phyloP scores from a whole-genome alignment of 176 grass and related monocot species.

The Oryza meridionalis region DNA sequence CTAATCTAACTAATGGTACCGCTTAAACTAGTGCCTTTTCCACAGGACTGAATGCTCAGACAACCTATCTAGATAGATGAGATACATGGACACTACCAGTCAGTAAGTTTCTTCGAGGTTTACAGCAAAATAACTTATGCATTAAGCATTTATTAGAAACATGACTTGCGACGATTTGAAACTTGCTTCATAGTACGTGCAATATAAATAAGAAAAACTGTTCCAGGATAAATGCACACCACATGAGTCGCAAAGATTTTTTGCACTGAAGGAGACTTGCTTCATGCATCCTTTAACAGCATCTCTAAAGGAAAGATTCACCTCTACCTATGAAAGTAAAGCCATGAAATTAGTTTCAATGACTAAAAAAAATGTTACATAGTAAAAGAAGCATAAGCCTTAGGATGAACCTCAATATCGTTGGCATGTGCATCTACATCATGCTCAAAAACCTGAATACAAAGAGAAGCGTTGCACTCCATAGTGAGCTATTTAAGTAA shows the following conservation, averaged over 20 bases:
- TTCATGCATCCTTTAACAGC: slow-evolving; percentile 83
- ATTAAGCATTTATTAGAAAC: slow-evolving; percentile 3
- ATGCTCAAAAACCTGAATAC: slow-evolving; percentile 79
- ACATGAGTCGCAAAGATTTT: slow-evolving; percentile 86
- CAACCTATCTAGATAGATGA: neutral
- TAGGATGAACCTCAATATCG: slow-evolving; percentile 77
- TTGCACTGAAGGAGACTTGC: slow-evolving; percentile 64
- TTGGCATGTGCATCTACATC: slow-evolving; percentile 57
- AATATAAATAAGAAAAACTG: slow-evolving; percentile 17
- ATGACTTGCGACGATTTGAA: slow-evolving; percentile 8
- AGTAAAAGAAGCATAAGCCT: slow-evolving; percentile 31
- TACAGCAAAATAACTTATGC: slow-evolving; percentile 11
- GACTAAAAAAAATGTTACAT: neutral
- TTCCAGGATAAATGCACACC: slow-evolving; percentile 45
- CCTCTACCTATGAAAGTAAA: slow-evolving; percentile 60
- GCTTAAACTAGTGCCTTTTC: slow-evolving; percentile 1
- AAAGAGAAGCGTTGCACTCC: slow-evolving; percentile 42
- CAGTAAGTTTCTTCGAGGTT: neutral
- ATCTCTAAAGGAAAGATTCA: slow-evolving; percentile 85
- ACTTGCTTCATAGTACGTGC: slow-evolving; percentile 16
- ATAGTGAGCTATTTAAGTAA: neutral
- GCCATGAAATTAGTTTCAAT: slow-evolving; percentile 40
- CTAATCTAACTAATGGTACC: slow-evolving; percentile 15
- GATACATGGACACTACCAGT: slow-evolving; percentile 14
- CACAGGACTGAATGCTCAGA: neutral